These are phyloP conservation scores for Fusarium pseudocircinatum DNA, from an alignment of 2,329 filamentous ascomycete genomes.

Conservation along the genomic window DNA sequence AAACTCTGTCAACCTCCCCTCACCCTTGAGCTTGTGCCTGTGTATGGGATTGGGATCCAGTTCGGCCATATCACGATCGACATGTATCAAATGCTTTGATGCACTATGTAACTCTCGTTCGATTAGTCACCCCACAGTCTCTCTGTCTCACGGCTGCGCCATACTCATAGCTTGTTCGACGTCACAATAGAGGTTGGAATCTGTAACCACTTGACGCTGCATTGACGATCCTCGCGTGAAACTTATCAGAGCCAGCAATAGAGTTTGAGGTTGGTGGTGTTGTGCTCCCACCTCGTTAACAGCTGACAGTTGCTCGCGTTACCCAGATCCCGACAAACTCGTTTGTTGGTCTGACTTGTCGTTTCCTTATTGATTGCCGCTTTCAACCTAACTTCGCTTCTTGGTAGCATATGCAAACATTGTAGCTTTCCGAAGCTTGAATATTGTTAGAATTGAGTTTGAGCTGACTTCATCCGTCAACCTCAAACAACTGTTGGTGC, in stretches of 20 bases:
- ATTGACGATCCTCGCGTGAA: not conserved
- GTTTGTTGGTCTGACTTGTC: not conserved
- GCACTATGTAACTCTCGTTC: not conserved
- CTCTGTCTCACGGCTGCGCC: not conserved
- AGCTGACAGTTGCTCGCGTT: constrained; percentile 8
- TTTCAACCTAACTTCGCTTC: not conserved
- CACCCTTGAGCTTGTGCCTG: not conserved
- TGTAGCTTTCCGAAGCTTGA: not conserved
- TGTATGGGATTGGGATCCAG: not conserved
- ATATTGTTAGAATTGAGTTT: not conserved
- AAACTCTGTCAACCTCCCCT: constrained; percentile 11
- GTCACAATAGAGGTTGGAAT: constrained; percentile 3
- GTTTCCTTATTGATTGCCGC: not conserved
- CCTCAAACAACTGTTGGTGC: not conserved
- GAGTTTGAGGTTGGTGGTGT: constrained; percentile 15
- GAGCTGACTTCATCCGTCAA: not conserved
- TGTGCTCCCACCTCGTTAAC: not conserved
- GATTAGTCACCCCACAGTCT: constrained; percentile 2
- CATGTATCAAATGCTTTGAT: constrained; percentile 1
- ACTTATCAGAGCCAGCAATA: not conserved
- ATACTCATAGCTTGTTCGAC: not conserved
- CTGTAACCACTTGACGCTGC: not conserved
- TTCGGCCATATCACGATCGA: constrained; percentile 4
- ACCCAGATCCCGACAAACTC: not conserved
- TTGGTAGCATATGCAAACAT: not conserved